Percentiles rank a stretch among this genome's conserved stretches.
Evolutionary conservation across 345 rosid species (phyloP).

Genomic region (Draba incana): DNA sequence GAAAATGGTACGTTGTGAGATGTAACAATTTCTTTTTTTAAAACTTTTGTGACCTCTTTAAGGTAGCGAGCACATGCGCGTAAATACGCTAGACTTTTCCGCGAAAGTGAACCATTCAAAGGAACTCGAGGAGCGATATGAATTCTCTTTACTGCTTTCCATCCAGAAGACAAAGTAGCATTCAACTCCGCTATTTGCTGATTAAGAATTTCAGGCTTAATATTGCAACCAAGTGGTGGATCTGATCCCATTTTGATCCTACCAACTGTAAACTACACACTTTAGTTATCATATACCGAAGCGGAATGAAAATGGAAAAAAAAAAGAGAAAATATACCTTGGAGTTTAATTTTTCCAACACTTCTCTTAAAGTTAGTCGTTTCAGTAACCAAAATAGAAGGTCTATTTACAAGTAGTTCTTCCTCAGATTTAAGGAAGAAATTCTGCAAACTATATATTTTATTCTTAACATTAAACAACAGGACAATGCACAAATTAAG

Average conservation of each 20-base stretch:
- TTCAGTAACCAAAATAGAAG: constrained; percentile 54
- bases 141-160: constrained; percentile 64
- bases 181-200: constrained; percentile 57
- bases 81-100: constrained; percentile 71
- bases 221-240: constrained; percentile 65
- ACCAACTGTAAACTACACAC: constrained; percentile 57
- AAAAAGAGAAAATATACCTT: constrained; percentile 51
- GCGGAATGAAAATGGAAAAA: neutral
- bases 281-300: neutral
- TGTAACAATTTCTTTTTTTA: constrained; percentile 57
- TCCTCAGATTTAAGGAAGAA: constrained; percentile 75
- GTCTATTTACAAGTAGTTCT: constrained; percentile 62
- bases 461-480: constrained; percentile 11
- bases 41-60: constrained; percentile 71
- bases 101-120: constrained; percentile 58
- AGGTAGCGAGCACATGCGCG: constrained; percentile 72
- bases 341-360: constrained; percentile 81
- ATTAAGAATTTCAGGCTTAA: constrained; percentile 52
- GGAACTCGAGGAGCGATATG: constrained; percentile 54
- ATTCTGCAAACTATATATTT: constrained; percentile 56
- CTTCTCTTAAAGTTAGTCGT: constrained; percentile 60
- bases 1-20: constrained; percentile 57
- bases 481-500: neutral
- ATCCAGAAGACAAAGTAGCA: constrained; percentile 56
- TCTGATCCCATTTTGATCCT: constrained; percentile 70